Percentiles rank a stretch among this genome's conserved stretches.
Conservation (phyloP, 768 basidiomycete species). For the Termitomyces sp. region DNA sequence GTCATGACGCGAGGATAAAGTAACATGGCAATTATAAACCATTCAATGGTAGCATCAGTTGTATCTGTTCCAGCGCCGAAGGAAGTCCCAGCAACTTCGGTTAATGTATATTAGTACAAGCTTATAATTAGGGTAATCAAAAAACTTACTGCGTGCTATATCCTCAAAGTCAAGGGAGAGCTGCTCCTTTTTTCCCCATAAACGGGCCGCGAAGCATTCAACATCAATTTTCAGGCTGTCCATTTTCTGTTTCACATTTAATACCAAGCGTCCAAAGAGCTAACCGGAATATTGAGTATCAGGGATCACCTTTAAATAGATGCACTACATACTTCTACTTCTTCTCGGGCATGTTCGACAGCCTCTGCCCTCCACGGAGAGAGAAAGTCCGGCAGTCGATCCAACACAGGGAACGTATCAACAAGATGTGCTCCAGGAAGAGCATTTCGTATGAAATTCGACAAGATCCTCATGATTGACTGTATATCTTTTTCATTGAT, state of each 20-base stretch:
- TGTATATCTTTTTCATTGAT: background rate
- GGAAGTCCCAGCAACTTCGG: background rate
- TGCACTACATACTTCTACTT: background rate
- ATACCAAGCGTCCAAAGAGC: background rate
- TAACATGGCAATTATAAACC: background rate
- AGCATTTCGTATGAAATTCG: background rate
- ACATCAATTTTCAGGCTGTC: background rate
- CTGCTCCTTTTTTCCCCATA: background rate
- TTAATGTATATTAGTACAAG: background rate
- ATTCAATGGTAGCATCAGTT: background rate
- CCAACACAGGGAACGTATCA: background rate
- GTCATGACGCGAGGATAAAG: background rate
- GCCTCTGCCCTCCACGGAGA: background rate
- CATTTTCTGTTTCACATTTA: background rate
- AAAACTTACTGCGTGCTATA: background rate
- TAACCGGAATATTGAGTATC: background rate
- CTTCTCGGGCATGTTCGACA: background rate
- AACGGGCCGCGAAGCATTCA: background rate
- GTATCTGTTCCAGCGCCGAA: background rate
- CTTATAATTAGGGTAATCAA: background rate
- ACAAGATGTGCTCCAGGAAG: too few species aligned
- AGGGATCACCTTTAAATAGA: background rate
- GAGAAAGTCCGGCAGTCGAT: background rate
- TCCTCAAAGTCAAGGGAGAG: background rate
- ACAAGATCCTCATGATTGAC: background rate